These are phyloP conservation scores for Paracorniculantispora psalliotae DNA, from an alignment of 2,329 filamentous ascomycete species.

Conservation along the genomic window DNA sequence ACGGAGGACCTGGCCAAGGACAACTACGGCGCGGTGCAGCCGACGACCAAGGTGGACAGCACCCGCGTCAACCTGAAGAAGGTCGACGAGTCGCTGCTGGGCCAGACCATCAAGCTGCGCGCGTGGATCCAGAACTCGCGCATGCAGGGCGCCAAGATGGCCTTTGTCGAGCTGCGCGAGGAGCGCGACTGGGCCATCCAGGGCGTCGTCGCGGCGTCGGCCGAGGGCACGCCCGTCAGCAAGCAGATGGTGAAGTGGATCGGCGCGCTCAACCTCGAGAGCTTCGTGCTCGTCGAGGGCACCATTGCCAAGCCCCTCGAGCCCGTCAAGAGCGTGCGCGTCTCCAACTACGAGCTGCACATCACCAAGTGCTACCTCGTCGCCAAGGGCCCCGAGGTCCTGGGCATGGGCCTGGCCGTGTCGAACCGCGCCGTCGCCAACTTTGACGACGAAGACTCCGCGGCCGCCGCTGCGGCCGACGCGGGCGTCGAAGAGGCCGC, in stretches of 20 bases:
- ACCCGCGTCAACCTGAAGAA: constrained; percentile 56
- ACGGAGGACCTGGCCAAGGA: constrained; percentile 66
- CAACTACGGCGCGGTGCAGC: constrained; percentile 71
- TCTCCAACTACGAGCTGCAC: constrained; percentile 80
- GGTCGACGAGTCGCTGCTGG: constrained; percentile 60
- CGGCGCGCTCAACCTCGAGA: constrained; percentile 68
- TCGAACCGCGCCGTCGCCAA: constrained; percentile 52
- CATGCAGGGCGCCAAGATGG: constrained; percentile 85
- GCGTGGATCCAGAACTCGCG: constrained; percentile 84
- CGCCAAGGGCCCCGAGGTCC: constrained; percentile 53
- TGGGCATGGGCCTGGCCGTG: constrained; percentile 53
- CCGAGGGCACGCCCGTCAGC: constrained; percentile 60
- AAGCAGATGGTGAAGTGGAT: constrained; percentile 96
- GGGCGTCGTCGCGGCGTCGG: constrained; percentile 68
- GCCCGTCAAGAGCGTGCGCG: constrained; percentile 80
- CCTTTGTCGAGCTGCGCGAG: constrained; percentile 79
- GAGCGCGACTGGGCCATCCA: constrained; percentile 74
- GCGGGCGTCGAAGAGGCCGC: constrained; percentile 37
- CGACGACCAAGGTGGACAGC: constrained; percentile 51
- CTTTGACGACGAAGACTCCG: constrained; percentile 53
- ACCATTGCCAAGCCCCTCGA: constrained; percentile 76
- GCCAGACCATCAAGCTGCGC: constrained; percentile 69
- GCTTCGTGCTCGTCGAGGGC: constrained; percentile 76
- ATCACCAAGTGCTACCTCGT: constrained; percentile 80
- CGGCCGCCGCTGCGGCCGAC: constrained; percentile 24